Evolutionary conservation across 371 early-diverging fungal genomes (phyloP).

Genomic region (Circinella umbellata): DNA sequence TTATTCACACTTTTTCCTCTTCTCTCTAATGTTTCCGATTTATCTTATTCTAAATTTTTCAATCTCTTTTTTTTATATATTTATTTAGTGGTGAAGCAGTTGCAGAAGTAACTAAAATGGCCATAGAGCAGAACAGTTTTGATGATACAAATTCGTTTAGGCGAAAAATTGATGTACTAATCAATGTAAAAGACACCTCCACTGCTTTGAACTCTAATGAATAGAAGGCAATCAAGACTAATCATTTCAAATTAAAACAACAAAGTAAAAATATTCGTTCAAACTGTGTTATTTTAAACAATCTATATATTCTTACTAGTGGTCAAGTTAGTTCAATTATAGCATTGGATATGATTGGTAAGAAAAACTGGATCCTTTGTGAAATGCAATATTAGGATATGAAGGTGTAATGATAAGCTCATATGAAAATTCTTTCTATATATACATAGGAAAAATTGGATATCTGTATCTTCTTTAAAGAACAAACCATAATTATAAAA

Average conservation of each 20-base stretch:
- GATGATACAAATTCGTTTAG: not conserved
- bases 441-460: not conserved
- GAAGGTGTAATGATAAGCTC: too few relatives aligned
- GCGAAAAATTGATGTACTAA: slow-evolving; percentile 2
- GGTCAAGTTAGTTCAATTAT: not conserved
- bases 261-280: slow-evolving; percentile 12
- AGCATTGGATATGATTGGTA: slow-evolving; percentile 11
- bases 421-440: too few relatives aligned
- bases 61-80: not conserved
- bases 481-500: too few relatives aligned
- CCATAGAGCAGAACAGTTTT: not conserved
- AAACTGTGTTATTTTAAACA: slow-evolving; percentile 12
- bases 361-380: not conserved
- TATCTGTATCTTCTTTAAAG: not conserved
- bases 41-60: too few relatives aligned
- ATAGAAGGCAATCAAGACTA: slow-evolving; percentile 3
- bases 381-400: too few relatives aligned
- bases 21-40: too few relatives aligned
- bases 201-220: slow-evolving; percentile 5
- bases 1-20: too few relatives aligned
- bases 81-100: slow-evolving; percentile 1
- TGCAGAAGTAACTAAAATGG: slow-evolving; percentile 1
- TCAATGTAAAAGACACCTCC: not conserved
- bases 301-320: not conserved
- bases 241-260: not conserved